A percentile compares a stretch with the other conserved stretches of the same genome.
Evolutionary conservation across 495 filamentous ascomycete species (phyloP).

Genomic region (Trichoderma parareesei): DNA sequence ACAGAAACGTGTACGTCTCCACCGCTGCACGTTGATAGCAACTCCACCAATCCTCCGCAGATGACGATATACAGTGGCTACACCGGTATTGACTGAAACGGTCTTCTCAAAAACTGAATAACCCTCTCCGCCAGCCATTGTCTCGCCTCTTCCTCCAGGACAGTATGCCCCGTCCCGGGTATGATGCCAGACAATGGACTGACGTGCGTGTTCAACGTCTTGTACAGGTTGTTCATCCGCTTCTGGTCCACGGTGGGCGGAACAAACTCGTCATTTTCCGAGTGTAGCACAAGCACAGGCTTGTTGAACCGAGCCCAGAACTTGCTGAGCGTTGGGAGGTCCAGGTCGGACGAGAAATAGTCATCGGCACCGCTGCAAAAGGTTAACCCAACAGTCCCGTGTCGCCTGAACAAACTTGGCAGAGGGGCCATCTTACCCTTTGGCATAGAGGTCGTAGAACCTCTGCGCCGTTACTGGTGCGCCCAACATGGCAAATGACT

Average conservation of each 20-base stretch:
- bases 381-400: not conserved
- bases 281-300: conserved; percentile 57
- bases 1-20: not conserved
- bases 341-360: conserved; percentile 75
- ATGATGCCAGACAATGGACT: conserved; percentile 34
- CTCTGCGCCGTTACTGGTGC: conserved; percentile 58
- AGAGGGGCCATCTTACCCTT: conserved; percentile 29
- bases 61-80: too few relatives aligned
- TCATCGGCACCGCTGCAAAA: conserved; percentile 66
- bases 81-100: too few relatives aligned
- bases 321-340: conserved; percentile 44
- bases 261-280: conserved; percentile 66
- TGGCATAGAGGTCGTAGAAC: conserved; percentile 58
- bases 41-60: too few relatives aligned
- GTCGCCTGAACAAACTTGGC: conserved; percentile 10
- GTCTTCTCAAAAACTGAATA: conserved; percentile 24
- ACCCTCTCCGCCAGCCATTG: conserved; percentile 32
- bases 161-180: conserved; percentile 35
- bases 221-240: conserved; percentile 57
- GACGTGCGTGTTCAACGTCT: conserved; percentile 18
- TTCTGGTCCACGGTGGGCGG: conserved; percentile 55
- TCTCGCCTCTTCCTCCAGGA: conserved; percentile 27
- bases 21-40: too few relatives aligned
- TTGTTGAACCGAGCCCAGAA: conserved; percentile 56
- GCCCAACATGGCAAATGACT: conserved; percentile 41